Conservation (phyloP, 176 grass and related monocot genomes). For the Zea mays region Zm-B73-REFERENCE-NAM-5.0 NC_050104.1:136045501-136046000, state of each 20-base stretch:
- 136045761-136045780: too few species aligned
- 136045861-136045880: slow-evolving; percentile 67
- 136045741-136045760: too few species aligned
- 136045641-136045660: slow-evolving; percentile 16
- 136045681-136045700: too few species aligned
- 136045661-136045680: slow-evolving; percentile 39
- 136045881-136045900: slow-evolving; percentile 30
- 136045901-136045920: slow-evolving; percentile 11
- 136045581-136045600: slow-evolving; percentile 11
- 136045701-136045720: too few species aligned
- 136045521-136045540: neutral
- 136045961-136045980: neutral
- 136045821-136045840: slow-evolving; percentile 62
- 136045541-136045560: neutral
- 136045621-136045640: slow-evolving; percentile 4
- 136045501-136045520: neutral
- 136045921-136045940: neutral
- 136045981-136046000: too few species aligned
- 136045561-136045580: slow-evolving; percentile 31
- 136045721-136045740: too few species aligned
- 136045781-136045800: too few species aligned
- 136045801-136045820: too few species aligned
- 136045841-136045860: slow-evolving; percentile 67
- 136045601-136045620: slow-evolving; percentile 18
- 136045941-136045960: neutral